Base-by-base conservation (phyloP, 345 rosid species). In the Brassica nigra region DNA sequence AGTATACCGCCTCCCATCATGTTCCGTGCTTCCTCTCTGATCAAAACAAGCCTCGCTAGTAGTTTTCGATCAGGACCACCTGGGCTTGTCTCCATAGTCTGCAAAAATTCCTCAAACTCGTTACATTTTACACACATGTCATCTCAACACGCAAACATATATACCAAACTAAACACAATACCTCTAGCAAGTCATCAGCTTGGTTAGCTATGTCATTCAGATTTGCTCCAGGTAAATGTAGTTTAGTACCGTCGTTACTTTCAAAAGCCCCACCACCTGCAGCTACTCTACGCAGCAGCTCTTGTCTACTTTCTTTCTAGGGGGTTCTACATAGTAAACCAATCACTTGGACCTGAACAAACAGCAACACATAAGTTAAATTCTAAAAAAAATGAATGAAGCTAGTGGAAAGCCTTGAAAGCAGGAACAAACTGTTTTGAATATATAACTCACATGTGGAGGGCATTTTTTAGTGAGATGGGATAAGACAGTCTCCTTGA, bases 1-100 rank as follows among this genome's bases (percentile, higher is more conserved):
- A 92, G 85, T 70, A 95, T 88, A 82, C 99, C 97, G 75, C 95
- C 99, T 66, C 97, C 97, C 97, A 92, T 95, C 97, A 92, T 90
- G 75, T 90, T 85, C 68, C 97, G 84, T 10, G 97, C 97, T 87
- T 95, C 99, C 84, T 95, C 97, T 86, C 99, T 87, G 64, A 92
- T 89, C 84, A 92, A 86, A 74, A 95, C 94, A 57, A 92, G 92
- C 85, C 97, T 87, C 44, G 94, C 95, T 75, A 92, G 95, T 76
- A 92, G 84, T 73, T 91, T 90, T 63, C 97, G 79, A 83, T 92
- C 99, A 4, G 92, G 99, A 80, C 92, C 84, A 66, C 84, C 86
- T n/a, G 92, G 88, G 37, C 92, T 87, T 66, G 92, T 91, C 85
- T 95, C 99, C 97, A 92, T 95, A 47, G 94, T 85, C 99, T 95